Base-by-base conservation (phyloP, 331 rosid species). In the Malus hybrid region DNA sequence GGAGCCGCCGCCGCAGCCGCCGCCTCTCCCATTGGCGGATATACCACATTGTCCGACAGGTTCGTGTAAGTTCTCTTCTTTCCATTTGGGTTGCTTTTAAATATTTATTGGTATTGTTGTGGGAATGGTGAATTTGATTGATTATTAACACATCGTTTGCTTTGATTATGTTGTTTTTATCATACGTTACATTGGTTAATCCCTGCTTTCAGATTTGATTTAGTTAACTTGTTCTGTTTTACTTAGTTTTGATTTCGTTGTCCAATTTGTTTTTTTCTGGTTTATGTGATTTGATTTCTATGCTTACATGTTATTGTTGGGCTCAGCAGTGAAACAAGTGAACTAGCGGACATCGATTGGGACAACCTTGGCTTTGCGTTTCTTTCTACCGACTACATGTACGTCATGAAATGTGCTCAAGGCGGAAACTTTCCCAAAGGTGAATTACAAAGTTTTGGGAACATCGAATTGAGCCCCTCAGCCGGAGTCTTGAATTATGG, bases 401-500 rank as follows among this genome's bases (percentile, higher is more conserved):
- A 89, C 64, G 30, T 79, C 79, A 86, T 88, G 91, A 94, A 92
- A 80, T 94, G 97, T 56, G 2, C 86, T 22, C 86, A 24, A 28
- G 97, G 88, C 15, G 96, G 84, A 53, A 81, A 66, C 66, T 94
- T 94, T 74, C 68, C 97, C 15, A 75, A 85, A 65, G 99, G 97
- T 30, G 93, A 92, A 86, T 74, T 94, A 0, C 89, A 85, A 73
- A 86, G 92, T 32, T 94, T 94, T 85, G 99, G 96, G 60, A 94
- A 94, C 82, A 92, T 94, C 66, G 97, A 94, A 79, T 71, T 94
- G 89, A 87, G 65, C 70, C 99, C 99, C 60, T 85, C 97, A 8
- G 91, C 99, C 7, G 99, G 97, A 69, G 88, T 94, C 77, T 70
- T 94, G 61, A 94, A 94, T 83, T 94, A 94, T 75, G 99, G 97